A percentile compares a stretch with the other conserved stretches of the same genome.
Conservation (phyloP, 2,329 filamentous ascomycete genomes). For the Epichloe sp. region DNA sequence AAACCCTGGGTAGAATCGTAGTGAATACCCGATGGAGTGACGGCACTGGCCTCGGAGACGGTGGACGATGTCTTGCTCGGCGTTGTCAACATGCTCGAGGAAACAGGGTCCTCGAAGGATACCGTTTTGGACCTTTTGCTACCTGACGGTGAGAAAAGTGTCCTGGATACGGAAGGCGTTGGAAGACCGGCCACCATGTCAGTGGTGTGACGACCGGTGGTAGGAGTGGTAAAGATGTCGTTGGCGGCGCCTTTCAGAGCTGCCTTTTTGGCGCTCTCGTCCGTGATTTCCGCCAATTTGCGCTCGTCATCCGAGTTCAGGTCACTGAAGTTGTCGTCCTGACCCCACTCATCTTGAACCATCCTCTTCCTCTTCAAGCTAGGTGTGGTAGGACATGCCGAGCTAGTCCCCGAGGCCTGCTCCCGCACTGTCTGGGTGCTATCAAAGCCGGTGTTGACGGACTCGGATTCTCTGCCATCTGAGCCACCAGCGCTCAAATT, state of each 20-base stretch:
- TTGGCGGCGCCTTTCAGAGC: conserved; percentile 2
- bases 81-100: background rate
- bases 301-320: conserved; percentile 26
- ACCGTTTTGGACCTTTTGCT: conserved; percentile 21
- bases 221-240: conserved; percentile 15
- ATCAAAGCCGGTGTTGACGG: background rate
- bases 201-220: conserved; percentile 8
- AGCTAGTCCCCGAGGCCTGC: background rate
- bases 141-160: conserved; percentile 19
- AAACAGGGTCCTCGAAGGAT: conserved; percentile 15
- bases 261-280: conserved; percentile 19
- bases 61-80: background rate
- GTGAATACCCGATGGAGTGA: conserved; percentile 8
- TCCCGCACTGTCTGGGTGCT: background rate
- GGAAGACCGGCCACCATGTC: conserved; percentile 15
- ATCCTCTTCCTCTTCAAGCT: conserved; percentile 18
- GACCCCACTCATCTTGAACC: conserved; percentile 12
- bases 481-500: background rate
- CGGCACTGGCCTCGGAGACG: background rate
- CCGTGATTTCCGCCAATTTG: conserved; percentile 22
- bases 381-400: conserved; percentile 2
- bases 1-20: conserved; percentile 19
- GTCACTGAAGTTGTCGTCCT: conserved; percentile 20
- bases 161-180: conserved; percentile 24
- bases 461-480: background rate